A percentile compares a stretch with the other conserved stretches of the same genome.
Conservation (phyloP, 2,329 filamentous ascomycete genomes). For the Venturia pyrina region DNA sequence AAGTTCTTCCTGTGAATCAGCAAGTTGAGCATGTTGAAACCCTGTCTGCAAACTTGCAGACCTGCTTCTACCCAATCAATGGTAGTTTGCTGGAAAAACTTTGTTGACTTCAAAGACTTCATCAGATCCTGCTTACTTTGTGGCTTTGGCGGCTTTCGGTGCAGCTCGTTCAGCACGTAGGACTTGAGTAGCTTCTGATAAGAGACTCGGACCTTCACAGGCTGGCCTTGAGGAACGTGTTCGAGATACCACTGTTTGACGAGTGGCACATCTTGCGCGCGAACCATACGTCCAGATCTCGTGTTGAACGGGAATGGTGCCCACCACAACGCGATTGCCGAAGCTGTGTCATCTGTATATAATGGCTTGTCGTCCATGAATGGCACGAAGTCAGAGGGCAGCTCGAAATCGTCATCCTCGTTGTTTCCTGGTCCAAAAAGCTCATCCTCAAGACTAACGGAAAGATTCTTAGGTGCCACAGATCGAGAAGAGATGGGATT, state of each 20-base stretch:
- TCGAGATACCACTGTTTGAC: slow-evolving; percentile 99
- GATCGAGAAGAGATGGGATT: slow-evolving; percentile 95
- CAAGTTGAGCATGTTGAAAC: slow-evolving; percentile 98
- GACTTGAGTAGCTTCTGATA: slow-evolving; percentile 97
- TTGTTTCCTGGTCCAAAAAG: slow-evolving; percentile 76
- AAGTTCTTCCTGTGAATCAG: slow-evolving; percentile 97
- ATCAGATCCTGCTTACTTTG: slow-evolving; percentile 91
- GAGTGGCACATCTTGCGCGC: slow-evolving; percentile 90
- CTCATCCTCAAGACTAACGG: slow-evolving; percentile 83
- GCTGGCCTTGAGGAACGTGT: slow-evolving; percentile 81
- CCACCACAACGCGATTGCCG: slow-evolving; percentile 95
- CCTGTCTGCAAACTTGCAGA: slow-evolving; percentile 93
- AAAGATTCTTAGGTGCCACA: slow-evolving; percentile 89
- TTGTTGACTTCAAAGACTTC: slow-evolving; percentile 83
- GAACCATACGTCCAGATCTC: slow-evolving; percentile 88
- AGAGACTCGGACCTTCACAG: slow-evolving; percentile 93
- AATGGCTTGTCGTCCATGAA: slow-evolving; percentile 86
- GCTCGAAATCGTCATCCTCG: slow-evolving; percentile 75
- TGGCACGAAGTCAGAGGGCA: slow-evolving; percentile 71
- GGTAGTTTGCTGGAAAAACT: slow-evolving; percentile 98
- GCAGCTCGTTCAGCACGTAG: slow-evolving; percentile 90
- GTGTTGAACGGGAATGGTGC: slow-evolving; percentile 93
- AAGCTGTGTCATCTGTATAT: slow-evolving; percentile 78
- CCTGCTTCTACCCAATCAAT: slow-evolving; percentile 99
- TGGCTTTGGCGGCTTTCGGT: slow-evolving; percentile 91